Evolutionary conservation across 176 grass and related monocot species (phyloP).

Genomic region (Ensete glaucum): DNA sequence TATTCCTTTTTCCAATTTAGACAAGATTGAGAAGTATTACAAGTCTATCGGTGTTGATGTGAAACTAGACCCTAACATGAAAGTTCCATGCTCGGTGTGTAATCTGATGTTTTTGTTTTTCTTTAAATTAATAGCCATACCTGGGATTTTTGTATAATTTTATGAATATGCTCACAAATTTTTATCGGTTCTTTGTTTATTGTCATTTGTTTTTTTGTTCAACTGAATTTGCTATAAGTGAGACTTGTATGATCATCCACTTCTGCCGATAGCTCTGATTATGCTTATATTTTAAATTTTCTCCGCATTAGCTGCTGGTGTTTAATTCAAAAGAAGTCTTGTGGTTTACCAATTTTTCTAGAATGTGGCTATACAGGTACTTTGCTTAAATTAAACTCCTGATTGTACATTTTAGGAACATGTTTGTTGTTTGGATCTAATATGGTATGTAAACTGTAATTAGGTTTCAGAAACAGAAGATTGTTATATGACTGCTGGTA

Average conservation of each 20-base stretch:
- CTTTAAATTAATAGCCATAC: background rate
- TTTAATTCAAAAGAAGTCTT: background rate
- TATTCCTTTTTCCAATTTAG: constrained; percentile 62
- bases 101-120: background rate
- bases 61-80: constrained; percentile 88
- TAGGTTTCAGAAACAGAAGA: no score
- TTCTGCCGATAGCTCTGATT: no score
- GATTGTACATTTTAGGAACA: no score
- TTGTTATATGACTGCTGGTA: no score
- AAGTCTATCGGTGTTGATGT: constrained; percentile 65
- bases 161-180: no score
- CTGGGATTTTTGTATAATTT: no score
- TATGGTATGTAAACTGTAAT: no score
- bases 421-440: no score
- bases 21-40: constrained; percentile 64
- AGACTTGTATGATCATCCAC: background rate
- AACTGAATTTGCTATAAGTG: background rate
- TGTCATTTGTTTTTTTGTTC: background rate
- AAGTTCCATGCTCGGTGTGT: constrained; percentile 88
- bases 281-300: no score
- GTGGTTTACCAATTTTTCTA: background rate
- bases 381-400: background rate
- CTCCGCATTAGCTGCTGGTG: background rate
- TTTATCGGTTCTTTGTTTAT: no score
- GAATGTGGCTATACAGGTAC: background rate